These are phyloP conservation scores for Sisymbrium altissimum DNA, from an alignment of 345 rosid genomes.

Conservation along the genomic window DNA sequence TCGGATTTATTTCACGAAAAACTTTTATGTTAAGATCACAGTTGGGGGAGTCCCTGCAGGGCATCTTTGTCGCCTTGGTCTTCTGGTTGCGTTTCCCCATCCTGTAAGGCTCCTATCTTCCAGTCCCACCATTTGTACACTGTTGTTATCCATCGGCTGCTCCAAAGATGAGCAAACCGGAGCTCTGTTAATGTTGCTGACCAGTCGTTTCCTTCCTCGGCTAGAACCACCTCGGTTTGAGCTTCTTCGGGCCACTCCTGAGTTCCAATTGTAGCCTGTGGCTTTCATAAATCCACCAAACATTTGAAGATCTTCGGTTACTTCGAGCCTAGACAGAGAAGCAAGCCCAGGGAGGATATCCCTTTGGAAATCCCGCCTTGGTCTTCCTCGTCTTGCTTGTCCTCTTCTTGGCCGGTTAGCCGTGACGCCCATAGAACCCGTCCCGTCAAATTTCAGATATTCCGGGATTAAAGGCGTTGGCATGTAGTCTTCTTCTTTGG, in stretches of 20 bases:
- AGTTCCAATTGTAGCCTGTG: conserved; percentile 64
- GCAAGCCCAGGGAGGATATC: conserved; percentile 92
- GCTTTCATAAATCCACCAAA: conserved; percentile 88
- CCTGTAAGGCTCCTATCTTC: conserved; percentile 80
- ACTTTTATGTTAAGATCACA: conserved; percentile 45
- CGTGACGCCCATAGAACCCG: conserved; percentile 28
- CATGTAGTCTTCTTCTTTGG: conserved; percentile 78
- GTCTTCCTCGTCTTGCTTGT: conserved; percentile 89
- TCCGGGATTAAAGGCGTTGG: conserved; percentile 74
- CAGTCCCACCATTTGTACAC: conserved; percentile 50
- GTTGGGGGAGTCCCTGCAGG: conserved; percentile 69
- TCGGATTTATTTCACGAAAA: conserved; percentile 5
- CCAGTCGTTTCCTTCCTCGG: conserved; percentile 62
- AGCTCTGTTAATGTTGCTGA: conserved; percentile 41
- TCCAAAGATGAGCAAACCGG: conserved; percentile 44
- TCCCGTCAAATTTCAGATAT: conserved; percentile 49
- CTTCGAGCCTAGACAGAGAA: conserved; percentile 86
- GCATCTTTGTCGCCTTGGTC: conserved; percentile 90
- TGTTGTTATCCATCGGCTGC: conserved; percentile 50
- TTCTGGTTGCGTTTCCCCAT: conserved; percentile 91
- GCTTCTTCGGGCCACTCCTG: conserved; percentile 69
- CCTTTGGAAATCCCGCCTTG: conserved; percentile 94
- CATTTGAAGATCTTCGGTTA: conserved; percentile 86
- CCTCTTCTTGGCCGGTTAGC: conserved; percentile 61
- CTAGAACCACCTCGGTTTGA: conserved; percentile 61